phyloP scores from a whole-genome alignment of 2,329 filamentous ascomycete genomes.

The Pseudomassariella vexata region DNA sequence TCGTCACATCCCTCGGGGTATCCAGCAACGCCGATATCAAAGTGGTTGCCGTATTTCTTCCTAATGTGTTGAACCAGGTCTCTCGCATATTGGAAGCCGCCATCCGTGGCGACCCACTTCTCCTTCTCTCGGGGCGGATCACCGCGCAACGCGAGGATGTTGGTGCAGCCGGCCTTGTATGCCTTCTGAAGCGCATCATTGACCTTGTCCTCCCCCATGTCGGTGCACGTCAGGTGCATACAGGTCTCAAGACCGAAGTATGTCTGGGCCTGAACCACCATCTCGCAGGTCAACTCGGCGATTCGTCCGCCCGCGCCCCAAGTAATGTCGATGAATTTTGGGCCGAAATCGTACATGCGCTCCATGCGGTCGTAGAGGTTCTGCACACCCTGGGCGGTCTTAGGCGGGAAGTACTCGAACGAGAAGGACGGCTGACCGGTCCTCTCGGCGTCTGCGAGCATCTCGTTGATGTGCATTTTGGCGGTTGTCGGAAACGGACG shows the following conservation, averaged over 20 bases:
- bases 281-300: slow-evolving; percentile 90
- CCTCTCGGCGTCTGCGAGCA: slow-evolving; percentile 76
- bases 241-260: slow-evolving; percentile 96
- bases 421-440: slow-evolving; percentile 85
- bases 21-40: slow-evolving; percentile 94
- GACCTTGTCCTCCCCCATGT: slow-evolving; percentile 91
- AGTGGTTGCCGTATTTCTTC: slow-evolving; percentile 76
- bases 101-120: slow-evolving; percentile 84
- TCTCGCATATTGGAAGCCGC: slow-evolving; percentile 84
- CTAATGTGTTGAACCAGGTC: slow-evolving; percentile 78
- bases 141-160: slow-evolving; percentile 88
- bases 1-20: slow-evolving; percentile 96
- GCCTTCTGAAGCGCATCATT: slow-evolving; percentile 82
- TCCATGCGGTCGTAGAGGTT: slow-evolving; percentile 99
- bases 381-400: slow-evolving; percentile 95
- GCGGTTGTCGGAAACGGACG: too few relatives aligned
- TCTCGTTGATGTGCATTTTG: slow-evolving; percentile 93
- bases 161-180: slow-evolving; percentile 93
- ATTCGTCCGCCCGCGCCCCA: slow-evolving; percentile 94
- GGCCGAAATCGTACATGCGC: slow-evolving; percentile 91
- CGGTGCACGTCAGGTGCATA: slow-evolving; percentile 98
- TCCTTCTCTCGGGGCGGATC: slow-evolving; percentile 92
- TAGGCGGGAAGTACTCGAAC: slow-evolving; percentile 98
- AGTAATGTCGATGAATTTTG: slow-evolving; percentile 95
- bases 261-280: slow-evolving; percentile 93